Base-by-base conservation (phyloP, 2,329 filamentous ascomycete species). In the Phyllosticta citriasiana region DNA sequence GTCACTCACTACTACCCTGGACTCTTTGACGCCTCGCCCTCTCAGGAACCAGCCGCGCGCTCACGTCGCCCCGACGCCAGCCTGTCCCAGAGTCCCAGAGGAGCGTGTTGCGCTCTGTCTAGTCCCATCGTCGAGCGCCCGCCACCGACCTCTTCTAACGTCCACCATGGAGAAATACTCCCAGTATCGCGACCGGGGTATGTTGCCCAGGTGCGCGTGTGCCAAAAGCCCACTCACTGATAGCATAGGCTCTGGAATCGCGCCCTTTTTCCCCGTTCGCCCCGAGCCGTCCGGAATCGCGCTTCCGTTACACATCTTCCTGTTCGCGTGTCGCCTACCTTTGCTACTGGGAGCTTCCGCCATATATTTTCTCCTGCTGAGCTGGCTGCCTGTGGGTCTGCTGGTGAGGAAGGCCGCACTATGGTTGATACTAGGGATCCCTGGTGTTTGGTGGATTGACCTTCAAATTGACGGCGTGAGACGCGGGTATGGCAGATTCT, bases 371-470 rank as follows among this genome's bases (percentile, higher is more conserved):
- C 71, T 89, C 63, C 69, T 96, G 63, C 81, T 97, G 59, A 89
- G 93, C 77, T 89, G 87, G 82, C 82, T 96, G 14, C 91, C 91
- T 0, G 80, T 88, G 9, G 85, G 84, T 1, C 81, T 82, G 8
- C 70, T 86, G 35, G 76, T 86, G 53, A 91, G 91, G 70, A 97
- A 97, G 76, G 84, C 89, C 12, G 84, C 91, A 56, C 78, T 97
- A 59, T 97, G 94, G 93, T 83, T 85, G 63, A 83, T 97, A 66
- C 83, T 99, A 67, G 88, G 86, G 47, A 88, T 96, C 63, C 91
- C 92, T 0, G 93, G 94, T 27, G 89, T 99, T 62, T 97, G 92
- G 91, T 97, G 93, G 93, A 87, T 97, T 61, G 94, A 99, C 75
- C 79, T 99, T n/a, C 93, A 97, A 74, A 90, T 99, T 66, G 94